Evolutionary conservation across 2,329 filamentous ascomycete species (phyloP).

Genomic region (Fusarium algeriense): DNA sequence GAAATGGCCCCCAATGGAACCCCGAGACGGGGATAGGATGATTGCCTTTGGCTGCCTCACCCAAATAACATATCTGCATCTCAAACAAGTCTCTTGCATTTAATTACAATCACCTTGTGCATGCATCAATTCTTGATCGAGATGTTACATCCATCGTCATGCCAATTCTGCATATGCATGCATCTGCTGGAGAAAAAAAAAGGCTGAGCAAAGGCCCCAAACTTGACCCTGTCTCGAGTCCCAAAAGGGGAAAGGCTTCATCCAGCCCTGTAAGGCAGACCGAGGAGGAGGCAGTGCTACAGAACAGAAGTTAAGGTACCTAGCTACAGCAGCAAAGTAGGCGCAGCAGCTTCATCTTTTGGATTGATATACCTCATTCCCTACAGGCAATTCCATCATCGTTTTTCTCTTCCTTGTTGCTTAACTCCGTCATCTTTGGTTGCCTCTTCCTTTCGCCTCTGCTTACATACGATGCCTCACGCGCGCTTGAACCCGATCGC

Average conservation of each 20-base stretch:
- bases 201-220: constrained; percentile 1
- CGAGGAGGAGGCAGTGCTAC: background rate
- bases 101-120: background rate
- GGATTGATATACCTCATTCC: constrained; percentile 17
- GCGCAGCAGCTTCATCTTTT: constrained; percentile 17
- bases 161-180: background rate
- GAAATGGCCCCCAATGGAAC: constrained; percentile 33
- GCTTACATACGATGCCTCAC: background rate
- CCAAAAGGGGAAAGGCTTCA: constrained; percentile 16
- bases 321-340: constrained; percentile 1
- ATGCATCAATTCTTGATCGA: background rate
- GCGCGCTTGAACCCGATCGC: background rate
- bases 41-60: constrained; percentile 37
- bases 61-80: background rate
- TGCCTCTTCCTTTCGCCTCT: constrained; percentile 25
- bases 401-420: background rate
- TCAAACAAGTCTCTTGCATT: background rate
- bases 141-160: background rate
- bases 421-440: constrained; percentile 3
- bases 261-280: constrained; percentile 41
- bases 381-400: background rate
- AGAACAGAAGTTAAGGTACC: too few relatives aligned
- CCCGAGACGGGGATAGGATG: constrained; percentile 9
- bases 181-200: constrained; percentile 20
- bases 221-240: background rate